These are phyloP conservation scores for Peronospora belbahrii DNA, from an alignment of 352 stramenopile genomes.

Conservation along the genomic window DNA sequence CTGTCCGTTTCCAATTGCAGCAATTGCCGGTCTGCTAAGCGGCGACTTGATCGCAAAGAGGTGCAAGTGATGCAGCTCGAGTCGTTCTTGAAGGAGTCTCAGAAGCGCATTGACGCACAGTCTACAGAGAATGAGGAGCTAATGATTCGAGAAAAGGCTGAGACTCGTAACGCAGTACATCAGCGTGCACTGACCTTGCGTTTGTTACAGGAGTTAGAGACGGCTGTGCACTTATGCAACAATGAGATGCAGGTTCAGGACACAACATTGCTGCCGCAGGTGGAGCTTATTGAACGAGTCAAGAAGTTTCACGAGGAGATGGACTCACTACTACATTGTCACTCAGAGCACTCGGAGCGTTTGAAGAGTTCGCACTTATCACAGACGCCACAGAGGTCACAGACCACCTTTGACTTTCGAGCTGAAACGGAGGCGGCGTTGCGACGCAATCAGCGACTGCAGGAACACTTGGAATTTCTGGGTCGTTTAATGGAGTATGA, in stretches of 20 bases:
- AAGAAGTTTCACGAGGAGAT: constrained; percentile 57
- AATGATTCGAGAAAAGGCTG: constrained; percentile 41
- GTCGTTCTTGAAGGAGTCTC: constrained; percentile 68
- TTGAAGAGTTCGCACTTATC: constrained; percentile 11
- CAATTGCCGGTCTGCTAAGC: constrained; percentile 46
- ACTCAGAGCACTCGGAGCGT: no score
- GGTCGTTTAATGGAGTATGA: constrained; percentile 46
- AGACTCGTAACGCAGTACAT: constrained; percentile 50
- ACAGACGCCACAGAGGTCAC: neutral
- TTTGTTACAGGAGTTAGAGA: constrained; percentile 66
- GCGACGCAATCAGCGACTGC: constrained; percentile 53
- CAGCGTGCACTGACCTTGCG: constrained; percentile 54
- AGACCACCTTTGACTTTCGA: constrained; percentile 39
- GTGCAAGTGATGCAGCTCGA: constrained; percentile 72
- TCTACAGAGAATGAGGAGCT: constrained; percentile 62
- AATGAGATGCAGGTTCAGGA: constrained; percentile 38
- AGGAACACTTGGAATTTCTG: constrained; percentile 60
- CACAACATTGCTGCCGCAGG: constrained; percentile 56
- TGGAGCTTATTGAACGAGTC: constrained; percentile 67
- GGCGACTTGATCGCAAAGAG: constrained; percentile 63
- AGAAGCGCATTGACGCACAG: constrained; percentile 66
- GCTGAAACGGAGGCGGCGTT: constrained; percentile 48
- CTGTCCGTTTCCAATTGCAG: constrained; percentile 31
- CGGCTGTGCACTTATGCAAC: constrained; percentile 63
- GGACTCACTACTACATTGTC: constrained; percentile 21